Percentiles rank a stretch among this genome's conserved stretches.
Evolutionary conservation across 2,329 filamentous ascomycete genomes (phyloP).

Genomic region (Sarocladiaceae sp.): DNA sequence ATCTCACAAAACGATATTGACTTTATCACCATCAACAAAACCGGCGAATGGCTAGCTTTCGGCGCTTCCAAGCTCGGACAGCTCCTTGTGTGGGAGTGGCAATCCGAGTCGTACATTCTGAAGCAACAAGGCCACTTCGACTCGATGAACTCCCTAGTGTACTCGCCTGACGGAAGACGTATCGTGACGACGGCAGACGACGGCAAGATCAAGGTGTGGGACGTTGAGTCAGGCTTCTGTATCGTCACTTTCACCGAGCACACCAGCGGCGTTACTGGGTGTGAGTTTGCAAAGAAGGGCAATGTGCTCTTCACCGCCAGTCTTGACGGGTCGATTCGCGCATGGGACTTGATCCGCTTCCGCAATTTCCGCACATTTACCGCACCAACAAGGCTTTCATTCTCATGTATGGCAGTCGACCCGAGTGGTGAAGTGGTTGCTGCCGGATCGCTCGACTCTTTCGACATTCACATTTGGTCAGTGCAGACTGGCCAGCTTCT

Average conservation of each 20-base stretch:
- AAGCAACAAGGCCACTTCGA: slow-evolving; percentile 98
- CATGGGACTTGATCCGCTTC: slow-evolving; percentile 94
- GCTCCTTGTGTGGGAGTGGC: slow-evolving; percentile 98
- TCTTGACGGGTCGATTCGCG: slow-evolving; percentile 87
- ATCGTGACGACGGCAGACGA: slow-evolving; percentile 95
- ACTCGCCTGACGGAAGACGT: slow-evolving; percentile 88
- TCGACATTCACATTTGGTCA: slow-evolving; percentile 97
- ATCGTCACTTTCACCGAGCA: slow-evolving; percentile 98
- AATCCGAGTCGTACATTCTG: slow-evolving; percentile 96
- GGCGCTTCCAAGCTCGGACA: slow-evolving; percentile 93
- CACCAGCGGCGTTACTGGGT: slow-evolving; percentile 87
- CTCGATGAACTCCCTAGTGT: slow-evolving; percentile 87
- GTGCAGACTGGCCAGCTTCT: slow-evolving; percentile 96
- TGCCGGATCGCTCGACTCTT: slow-evolving; percentile 91
- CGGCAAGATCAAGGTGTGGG: slow-evolving; percentile 98
- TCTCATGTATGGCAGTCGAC: slow-evolving; percentile 93
- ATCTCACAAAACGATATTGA: slow-evolving; percentile 98
- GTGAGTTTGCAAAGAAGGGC: slow-evolving; percentile 90
- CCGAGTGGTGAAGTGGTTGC: slow-evolving; percentile 95
- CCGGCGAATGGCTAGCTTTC: slow-evolving; percentile 95
- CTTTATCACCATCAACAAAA: slow-evolving; percentile 88
- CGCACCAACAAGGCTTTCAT: slow-evolving; percentile 83
- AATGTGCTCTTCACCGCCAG: slow-evolving; percentile 96
- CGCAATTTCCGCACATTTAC: slow-evolving; percentile 98
- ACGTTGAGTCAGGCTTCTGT: slow-evolving; percentile 93